Evolutionary conservation across 1,284 basidiomycete species (phyloP), one percentile per base, ranked within the genome.

Genomic region (Marasmius tenuissimus): DNA sequence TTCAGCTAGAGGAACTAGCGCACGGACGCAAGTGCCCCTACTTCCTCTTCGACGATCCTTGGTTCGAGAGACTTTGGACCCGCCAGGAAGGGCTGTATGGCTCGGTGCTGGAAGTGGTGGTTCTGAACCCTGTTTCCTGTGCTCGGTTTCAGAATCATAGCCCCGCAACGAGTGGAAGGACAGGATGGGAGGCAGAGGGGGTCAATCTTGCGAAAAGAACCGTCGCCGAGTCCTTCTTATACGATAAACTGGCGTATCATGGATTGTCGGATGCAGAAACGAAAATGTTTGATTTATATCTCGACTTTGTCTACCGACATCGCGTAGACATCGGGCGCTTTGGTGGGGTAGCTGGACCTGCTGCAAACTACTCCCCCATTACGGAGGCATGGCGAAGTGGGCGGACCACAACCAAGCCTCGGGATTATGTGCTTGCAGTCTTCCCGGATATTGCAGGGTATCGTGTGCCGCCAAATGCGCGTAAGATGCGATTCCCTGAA

Each of bases 41-140:
- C 34, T 22, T 52, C 18, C 50, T 52, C 34, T 52, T 52, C 16
- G 18, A 14, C 16, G 50, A 52, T 34, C 50, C 50, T 52, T 52
- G 50, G 50, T 52, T 52, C 16, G 50, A 52, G 50, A 52, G 50
- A 33, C 27, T 52, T n/a, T 52, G 50, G 50, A 52, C 50, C 8
- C 50, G 50, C 22, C 50, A 52, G 50, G 50, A 52, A 27, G 50
- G 50, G 7, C 50, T 52, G 7, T 52, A 52, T 52, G 50, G 50
- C 7, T 34, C 27, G 7, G 50, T 52, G n/a, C 50, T 52, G 8
- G 50, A 52, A 52, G 50, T 52, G 22, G 22, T 52, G 14, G 8
- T 52, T 16, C 27, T 52, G 22, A 52, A 52, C 22, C 50, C 50
- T 18, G 22, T 52, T 33, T 8, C 50, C 22, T 52, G 50, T 33